phyloP scores from a whole-genome alignment of 2,329 filamentous ascomycete genomes.

The Alternaria ethzedia region DNA sequence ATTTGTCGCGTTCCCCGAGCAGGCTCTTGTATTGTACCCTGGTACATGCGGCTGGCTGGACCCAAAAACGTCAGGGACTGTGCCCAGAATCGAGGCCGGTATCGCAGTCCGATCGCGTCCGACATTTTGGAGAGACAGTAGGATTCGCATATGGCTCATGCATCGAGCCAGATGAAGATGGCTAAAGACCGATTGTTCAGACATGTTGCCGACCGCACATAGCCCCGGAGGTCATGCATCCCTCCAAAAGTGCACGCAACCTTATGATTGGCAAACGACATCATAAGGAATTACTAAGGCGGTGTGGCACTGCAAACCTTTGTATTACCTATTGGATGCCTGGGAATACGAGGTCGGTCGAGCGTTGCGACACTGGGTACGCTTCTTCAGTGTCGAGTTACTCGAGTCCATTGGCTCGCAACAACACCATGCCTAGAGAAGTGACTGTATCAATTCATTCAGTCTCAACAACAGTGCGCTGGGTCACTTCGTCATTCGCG shows the following conservation, averaged over 20 bases:
- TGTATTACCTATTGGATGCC: not conserved
- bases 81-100: not conserved
- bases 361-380: slow-evolving; percentile 4
- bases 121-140: not conserved
- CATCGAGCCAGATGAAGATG: not conserved
- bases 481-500: slow-evolving; percentile 13
- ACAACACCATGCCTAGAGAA: slow-evolving; percentile 25
- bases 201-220: not conserved
- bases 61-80: not conserved
- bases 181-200: not conserved
- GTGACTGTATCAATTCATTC: not conserved
- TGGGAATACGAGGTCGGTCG: not conserved
- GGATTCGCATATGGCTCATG: not conserved
- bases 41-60: not conserved
- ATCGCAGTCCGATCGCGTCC: not conserved
- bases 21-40: not conserved
- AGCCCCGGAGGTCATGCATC: not conserved
- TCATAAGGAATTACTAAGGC: slow-evolving; percentile 10
- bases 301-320: not conserved
- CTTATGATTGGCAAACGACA: not conserved
- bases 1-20: not conserved
- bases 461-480: slow-evolving; percentile 11
- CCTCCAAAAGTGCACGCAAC: not conserved
- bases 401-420: slow-evolving; percentile 20
- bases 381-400: slow-evolving; percentile 12